Percentiles rank a stretch among this genome's conserved stretches.
Conservation (phyloP, 2,329 filamentous ascomycete genomes). For the Phaeophleospora eucalypticola region DNA sequence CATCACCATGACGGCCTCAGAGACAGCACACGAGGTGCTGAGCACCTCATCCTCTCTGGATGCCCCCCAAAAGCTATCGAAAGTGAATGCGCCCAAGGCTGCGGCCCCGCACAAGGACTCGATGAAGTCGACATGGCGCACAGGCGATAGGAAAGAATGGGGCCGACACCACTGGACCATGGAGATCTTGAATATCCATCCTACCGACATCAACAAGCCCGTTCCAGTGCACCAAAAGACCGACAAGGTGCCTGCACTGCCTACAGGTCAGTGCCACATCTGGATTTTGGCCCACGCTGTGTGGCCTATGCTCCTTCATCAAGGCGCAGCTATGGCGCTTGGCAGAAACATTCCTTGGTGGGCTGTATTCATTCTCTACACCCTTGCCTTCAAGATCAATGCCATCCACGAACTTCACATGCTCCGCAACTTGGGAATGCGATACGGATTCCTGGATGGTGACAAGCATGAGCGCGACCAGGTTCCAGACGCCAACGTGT, state of each 20-base stretch:
- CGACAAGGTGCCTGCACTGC: constrained; percentile 40
- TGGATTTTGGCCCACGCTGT: constrained; percentile 41
- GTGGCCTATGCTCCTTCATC: constrained; percentile 38
- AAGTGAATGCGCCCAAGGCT: too few relatives aligned
- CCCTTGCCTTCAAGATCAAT: constrained; percentile 38
- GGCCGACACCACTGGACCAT: constrained; percentile 13
- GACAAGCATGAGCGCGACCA: constrained; percentile 43
- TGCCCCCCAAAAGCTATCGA: too few relatives aligned
- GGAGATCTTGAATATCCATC: constrained; percentile 16
- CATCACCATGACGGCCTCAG: neutral
- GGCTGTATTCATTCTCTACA: constrained; percentile 38
- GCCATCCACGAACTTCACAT: constrained; percentile 39
- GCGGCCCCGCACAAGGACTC: constrained; percentile 14
- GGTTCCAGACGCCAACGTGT: constrained; percentile 35
- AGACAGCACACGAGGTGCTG: too few relatives aligned
- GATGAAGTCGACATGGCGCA: constrained; percentile 24
- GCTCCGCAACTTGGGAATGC: constrained; percentile 38
- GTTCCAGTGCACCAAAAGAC: constrained; percentile 40
- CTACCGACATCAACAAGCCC: constrained; percentile 24
- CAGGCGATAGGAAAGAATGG: constrained; percentile 14
- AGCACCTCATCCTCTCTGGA: too few relatives aligned
- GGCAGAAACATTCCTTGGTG: constrained; percentile 31
- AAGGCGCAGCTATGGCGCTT: constrained; percentile 31
- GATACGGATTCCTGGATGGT: constrained; percentile 42
- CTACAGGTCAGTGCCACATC: constrained; percentile 35